Percentiles rank a stretch among this genome's conserved stretches.
phyloP scores from a whole-genome alignment of 495 filamentous ascomycete genomes.

The Antarctomyces pellizariae region DNA sequence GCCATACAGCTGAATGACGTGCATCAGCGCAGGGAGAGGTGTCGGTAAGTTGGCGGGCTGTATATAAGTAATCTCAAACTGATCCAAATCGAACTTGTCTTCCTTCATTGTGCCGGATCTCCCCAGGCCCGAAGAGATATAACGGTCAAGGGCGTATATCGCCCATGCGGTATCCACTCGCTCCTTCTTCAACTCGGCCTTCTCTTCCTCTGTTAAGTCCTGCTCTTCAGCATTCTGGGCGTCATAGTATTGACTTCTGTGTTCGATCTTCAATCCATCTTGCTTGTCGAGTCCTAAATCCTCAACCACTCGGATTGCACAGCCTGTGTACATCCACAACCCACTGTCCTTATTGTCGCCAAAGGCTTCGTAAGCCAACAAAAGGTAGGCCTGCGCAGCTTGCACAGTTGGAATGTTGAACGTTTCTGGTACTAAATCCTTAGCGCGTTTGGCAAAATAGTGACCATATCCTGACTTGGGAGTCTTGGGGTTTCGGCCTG shows the following conservation, averaged over 20 bases:
- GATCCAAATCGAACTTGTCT: constrained; percentile 54
- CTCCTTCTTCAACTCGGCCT: constrained; percentile 38
- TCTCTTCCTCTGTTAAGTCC: constrained; percentile 22
- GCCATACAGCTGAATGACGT: constrained; percentile 67
- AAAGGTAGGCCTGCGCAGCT: constrained; percentile 53
- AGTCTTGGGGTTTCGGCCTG: constrained; percentile 27
- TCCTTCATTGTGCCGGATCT: constrained; percentile 58
- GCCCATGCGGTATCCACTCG: constrained; percentile 69
- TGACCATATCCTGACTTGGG: constrained; percentile 31
- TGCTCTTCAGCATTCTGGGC: constrained; percentile 4
- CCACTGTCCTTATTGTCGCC: constrained; percentile 70
- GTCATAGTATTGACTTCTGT: constrained; percentile 5
- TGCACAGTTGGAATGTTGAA: constrained; percentile 59
- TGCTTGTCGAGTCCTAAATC: constrained; percentile 63
- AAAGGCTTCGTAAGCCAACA: constrained; percentile 71
- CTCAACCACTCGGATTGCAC: constrained; percentile 67
- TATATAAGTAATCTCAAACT: constrained; percentile 37
- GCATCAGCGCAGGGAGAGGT: constrained; percentile 54
- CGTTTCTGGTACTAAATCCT: constrained; percentile 46
- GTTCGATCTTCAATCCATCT: constrained; percentile 35
- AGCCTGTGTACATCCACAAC: constrained; percentile 74
- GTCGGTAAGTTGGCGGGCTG: constrained; percentile 40
- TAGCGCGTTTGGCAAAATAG: constrained; percentile 55
- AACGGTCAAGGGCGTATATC: constrained; percentile 64
- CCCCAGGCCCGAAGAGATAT: constrained; percentile 68